phyloP scores from a whole-genome alignment of 2,329 filamentous ascomycete genomes.

The Drechmeria coniospora region DNA sequence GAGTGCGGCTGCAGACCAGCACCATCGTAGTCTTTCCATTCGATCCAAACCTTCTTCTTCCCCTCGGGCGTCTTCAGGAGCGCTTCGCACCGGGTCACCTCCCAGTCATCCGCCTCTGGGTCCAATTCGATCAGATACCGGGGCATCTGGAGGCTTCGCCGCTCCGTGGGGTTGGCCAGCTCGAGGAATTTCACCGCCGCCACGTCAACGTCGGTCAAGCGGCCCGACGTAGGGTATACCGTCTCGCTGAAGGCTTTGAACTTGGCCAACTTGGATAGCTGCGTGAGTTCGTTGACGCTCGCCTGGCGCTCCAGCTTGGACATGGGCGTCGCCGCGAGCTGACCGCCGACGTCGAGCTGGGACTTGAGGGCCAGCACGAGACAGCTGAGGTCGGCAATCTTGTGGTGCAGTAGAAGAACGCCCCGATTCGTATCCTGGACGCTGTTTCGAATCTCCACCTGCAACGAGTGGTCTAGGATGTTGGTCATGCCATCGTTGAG shows the following conservation, averaged over 20 bases:
- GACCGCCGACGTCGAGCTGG: conserved; percentile 19
- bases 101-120: conserved; percentile 15
- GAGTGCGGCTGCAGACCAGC: conserved; percentile 18
- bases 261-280: conserved; percentile 28
- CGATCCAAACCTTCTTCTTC: conserved; percentile 28
- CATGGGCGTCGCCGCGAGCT: conserved; percentile 11
- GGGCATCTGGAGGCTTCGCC: conserved; percentile 18
- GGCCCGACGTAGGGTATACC: conserved; percentile 20
- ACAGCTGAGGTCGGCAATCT: conserved; percentile 27
- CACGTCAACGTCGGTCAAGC: conserved; percentile 17
- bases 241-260: conserved; percentile 36
- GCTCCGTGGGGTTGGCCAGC: conserved; percentile 18
- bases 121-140: conserved; percentile 19
- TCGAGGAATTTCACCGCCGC: conserved; percentile 22
- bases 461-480: conserved; percentile 28
- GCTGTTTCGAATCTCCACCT: conserved; percentile 30
- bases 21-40: conserved; percentile 33
- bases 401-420: conserved; percentile 29
- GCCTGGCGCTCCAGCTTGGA: conserved; percentile 19
- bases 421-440: conserved; percentile 32
- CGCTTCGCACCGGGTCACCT: conserved; percentile 24
- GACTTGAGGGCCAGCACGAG: conserved; percentile 30
- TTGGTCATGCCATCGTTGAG: conserved; percentile 33
- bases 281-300: conserved; percentile 23
- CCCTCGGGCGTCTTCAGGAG: conserved; percentile 18